phyloP scores from a whole-genome alignment of 768 basidiomycete genomes.

The Mycena floridula region DNA sequence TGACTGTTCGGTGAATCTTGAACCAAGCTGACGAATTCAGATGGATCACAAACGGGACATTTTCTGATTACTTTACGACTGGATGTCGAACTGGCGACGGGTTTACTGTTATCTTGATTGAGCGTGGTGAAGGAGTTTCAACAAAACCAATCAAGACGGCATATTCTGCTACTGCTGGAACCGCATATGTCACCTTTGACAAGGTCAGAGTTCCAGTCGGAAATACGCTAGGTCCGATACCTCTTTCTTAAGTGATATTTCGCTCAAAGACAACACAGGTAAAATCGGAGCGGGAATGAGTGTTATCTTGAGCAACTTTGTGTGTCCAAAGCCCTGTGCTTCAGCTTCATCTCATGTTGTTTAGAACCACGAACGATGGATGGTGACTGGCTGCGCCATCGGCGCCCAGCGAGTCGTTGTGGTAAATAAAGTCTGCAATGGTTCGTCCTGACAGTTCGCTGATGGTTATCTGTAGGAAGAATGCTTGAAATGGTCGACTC shows the following conservation, averaged over 20 bases:
- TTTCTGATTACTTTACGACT: conserved; percentile 82
- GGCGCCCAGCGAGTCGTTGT: conserved; percentile 75
- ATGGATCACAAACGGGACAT: conserved; percentile 88
- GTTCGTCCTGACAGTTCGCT: conserved; percentile 30
- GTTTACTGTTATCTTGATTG: conserved; percentile 71
- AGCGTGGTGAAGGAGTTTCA: conserved; percentile 63
- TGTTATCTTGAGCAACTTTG: conserved; percentile 82
- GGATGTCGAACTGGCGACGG: conserved; percentile 71
- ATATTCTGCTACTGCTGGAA: conserved; percentile 90
- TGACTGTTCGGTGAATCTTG: too few relatives aligned
- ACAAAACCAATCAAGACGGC: conserved; percentile 91
- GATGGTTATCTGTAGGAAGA: conserved; percentile 3
- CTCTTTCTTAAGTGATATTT: too few relatives aligned
- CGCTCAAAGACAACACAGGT: conserved; percentile 89
- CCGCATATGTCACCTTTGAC: conserved; percentile 79
- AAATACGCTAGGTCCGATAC: conserved; percentile 83
- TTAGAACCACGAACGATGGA: conserved; percentile 92
- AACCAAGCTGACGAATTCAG: too few relatives aligned
- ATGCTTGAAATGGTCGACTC: conserved; percentile 69
- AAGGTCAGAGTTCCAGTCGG: conserved; percentile 79
- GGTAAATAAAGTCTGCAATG: conserved; percentile 91
- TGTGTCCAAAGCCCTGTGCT: too few relatives aligned
- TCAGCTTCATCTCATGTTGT: too few relatives aligned
- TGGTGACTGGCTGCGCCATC: conserved; percentile 68
- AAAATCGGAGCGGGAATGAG: conserved; percentile 78